A percentile compares a stretch with the other conserved stretches of the same genome.
These are phyloP conservation scores for Cercophora scortea DNA, from an alignment of 495 filamentous ascomycete genomes.

Conservation along the genomic window DNA sequence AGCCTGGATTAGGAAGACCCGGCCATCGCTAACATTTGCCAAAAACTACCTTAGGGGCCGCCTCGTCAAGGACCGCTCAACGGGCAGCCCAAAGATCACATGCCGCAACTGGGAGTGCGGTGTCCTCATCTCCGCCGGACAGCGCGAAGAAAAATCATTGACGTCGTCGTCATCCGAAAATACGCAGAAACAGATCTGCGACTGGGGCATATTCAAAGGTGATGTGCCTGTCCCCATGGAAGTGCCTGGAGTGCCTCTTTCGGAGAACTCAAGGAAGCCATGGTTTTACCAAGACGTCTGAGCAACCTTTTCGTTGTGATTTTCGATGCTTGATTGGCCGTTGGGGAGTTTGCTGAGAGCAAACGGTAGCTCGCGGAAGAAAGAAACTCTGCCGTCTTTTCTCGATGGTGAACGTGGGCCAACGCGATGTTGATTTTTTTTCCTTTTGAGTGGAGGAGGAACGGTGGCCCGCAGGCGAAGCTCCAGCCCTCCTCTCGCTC, in stretches of 20 bases:
- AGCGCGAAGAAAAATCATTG: background rate
- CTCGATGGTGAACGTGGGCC: no score
- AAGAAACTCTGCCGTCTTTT: no score
- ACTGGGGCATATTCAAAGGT: constrained; percentile 43
- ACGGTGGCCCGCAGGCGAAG: no score
- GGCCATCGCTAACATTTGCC: background rate
- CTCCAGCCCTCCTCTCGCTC: no score
- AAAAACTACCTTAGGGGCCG: constrained; percentile 32
- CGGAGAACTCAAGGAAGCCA: background rate
- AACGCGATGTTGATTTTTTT: no score
- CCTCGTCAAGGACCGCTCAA: constrained; percentile 56
- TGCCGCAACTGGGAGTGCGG: constrained; percentile 97
- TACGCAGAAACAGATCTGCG: background rate
- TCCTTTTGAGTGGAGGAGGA: no score
- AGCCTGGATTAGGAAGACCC: background rate
- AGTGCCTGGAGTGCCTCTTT: constrained; percentile 38
- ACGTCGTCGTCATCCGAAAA: background rate
- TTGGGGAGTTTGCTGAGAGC: no score
- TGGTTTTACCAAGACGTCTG: constrained; percentile 4
- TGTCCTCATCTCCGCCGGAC: constrained; percentile 56
- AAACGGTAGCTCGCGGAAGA: no score
- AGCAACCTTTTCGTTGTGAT: no score
- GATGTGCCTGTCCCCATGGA: constrained; percentile 66
- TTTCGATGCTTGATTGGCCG: no score
- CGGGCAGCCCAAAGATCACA: constrained; percentile 62